phyloP scores from a whole-genome alignment of 352 stramenopile genomes.

The Phytophthora lateralis region DNA sequence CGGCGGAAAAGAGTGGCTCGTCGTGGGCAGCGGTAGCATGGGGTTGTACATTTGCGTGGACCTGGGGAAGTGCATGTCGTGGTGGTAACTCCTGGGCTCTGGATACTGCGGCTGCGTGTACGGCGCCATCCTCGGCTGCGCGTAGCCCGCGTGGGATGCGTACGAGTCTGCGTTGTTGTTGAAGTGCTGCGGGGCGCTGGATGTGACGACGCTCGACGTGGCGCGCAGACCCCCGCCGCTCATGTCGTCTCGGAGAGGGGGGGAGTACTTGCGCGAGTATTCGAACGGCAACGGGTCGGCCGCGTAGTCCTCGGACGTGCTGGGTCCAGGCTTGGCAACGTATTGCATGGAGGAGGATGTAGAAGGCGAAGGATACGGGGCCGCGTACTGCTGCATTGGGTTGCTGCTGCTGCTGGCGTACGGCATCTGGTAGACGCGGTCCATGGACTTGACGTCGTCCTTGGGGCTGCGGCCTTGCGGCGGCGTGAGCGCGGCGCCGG shows the following conservation, averaged over 20 bases:
- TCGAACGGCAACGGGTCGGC: slow-evolving; percentile 82
- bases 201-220: slow-evolving; percentile 10
- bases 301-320: slow-evolving; percentile 66
- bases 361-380: slow-evolving; percentile 20
- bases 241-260: slow-evolving; percentile 22
- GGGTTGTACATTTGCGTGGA: slow-evolving; percentile 36
- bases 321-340: slow-evolving; percentile 29
- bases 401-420: slow-evolving; percentile 18
- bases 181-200: slow-evolving; percentile 28
- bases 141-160: slow-evolving; percentile 33
- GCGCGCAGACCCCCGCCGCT: background rate
- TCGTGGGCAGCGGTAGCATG: slow-evolving; percentile 31
- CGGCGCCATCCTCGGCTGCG: slow-evolving; percentile 17
- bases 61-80: slow-evolving; percentile 52
- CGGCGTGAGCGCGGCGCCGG: slow-evolving; percentile 19
- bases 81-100: slow-evolving; percentile 26
- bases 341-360: slow-evolving; percentile 26
- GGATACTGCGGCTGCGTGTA: slow-evolving; percentile 36
- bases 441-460: slow-evolving; percentile 19
- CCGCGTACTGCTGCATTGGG: slow-evolving; percentile 17
- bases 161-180: slow-evolving; percentile 36
- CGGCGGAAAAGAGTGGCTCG: slow-evolving; percentile 63
- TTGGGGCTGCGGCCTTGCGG: slow-evolving; percentile 37
- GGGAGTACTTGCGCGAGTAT: slow-evolving; percentile 64
- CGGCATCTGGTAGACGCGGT: slow-evolving; percentile 41